phyloP scores from a whole-genome alignment of 768 basidiomycete genomes.

The Lactarius hengduanensis region DNA sequence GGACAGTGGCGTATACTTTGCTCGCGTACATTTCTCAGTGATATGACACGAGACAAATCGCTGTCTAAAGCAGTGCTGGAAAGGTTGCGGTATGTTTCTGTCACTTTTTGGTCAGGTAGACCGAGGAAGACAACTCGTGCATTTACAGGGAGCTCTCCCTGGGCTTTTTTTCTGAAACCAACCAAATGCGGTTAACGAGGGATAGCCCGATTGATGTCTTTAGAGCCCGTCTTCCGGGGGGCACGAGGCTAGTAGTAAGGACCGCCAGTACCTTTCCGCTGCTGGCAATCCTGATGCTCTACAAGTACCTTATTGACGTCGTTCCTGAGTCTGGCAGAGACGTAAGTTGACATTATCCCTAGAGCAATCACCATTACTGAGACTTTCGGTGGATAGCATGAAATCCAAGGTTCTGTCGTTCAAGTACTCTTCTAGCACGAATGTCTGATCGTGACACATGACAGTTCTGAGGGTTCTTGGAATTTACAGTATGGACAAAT shows the following conservation, averaged over 20 bases:
- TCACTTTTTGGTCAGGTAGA: background rate
- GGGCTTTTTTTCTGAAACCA: slow-evolving; percentile 22
- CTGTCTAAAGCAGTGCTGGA: background rate
- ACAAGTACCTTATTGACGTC: slow-evolving; percentile 25
- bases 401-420: slow-evolving; percentile 17
- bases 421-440: background rate
- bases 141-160: slow-evolving; percentile 20
- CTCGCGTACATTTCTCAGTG: background rate
- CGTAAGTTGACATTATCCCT: slow-evolving; percentile 4
- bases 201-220: slow-evolving; percentile 24
- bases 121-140: background rate
- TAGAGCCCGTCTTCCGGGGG: slow-evolving; percentile 23
- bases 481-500: slow-evolving; percentile 12
- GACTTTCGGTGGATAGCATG: background rate
- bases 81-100: slow-evolving; percentile 13
- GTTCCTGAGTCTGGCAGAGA: slow-evolving; percentile 18
- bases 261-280: too few relatives aligned
- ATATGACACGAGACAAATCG: slow-evolving; percentile 3
- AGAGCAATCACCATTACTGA: background rate
- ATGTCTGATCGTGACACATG: background rate
- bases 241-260: slow-evolving; percentile 21
- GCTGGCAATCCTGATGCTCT: slow-evolving; percentile 1
- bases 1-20: slow-evolving; percentile 20
- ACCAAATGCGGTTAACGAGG: slow-evolving; percentile 19
- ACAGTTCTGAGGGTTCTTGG: slow-evolving; percentile 16